Conservation (phyloP, 2,329 filamentous ascomycete species). For the Purpureocillium takamizusanense region DNA sequence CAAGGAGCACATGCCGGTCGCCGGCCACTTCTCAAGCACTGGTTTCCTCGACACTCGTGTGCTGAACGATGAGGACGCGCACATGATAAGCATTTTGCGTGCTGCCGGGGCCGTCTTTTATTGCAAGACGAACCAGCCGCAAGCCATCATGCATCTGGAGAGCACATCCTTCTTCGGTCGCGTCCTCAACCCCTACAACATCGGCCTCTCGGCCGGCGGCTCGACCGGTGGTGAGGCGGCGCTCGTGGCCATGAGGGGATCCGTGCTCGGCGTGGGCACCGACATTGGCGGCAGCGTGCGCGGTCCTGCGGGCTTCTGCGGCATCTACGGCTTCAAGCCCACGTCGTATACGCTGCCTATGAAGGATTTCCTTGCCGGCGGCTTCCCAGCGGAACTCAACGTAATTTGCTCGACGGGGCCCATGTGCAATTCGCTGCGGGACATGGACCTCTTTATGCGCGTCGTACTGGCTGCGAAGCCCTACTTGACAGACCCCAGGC, state of each 20-base stretch:
- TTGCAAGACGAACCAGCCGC: slow-evolving; percentile 60
- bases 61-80: slow-evolving; percentile 42
- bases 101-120: slow-evolving; percentile 52
- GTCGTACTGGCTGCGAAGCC: slow-evolving; percentile 10
- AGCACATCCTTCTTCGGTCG: slow-evolving; percentile 50
- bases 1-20: slow-evolving; percentile 53
- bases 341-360: slow-evolving; percentile 15
- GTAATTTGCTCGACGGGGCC: slow-evolving; percentile 23
- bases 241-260: slow-evolving; percentile 27
- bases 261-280: slow-evolving; percentile 26
- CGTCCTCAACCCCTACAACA: slow-evolving; percentile 51
- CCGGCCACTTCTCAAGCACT: slow-evolving; percentile 35
- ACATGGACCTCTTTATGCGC: slow-evolving; percentile 24
- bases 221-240: slow-evolving; percentile 47
- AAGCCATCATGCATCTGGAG: slow-evolving; percentile 44
- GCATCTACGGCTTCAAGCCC: slow-evolving; percentile 2
- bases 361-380: slow-evolving; percentile 13
- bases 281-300: slow-evolving; percentile 28
- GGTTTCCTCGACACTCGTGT: slow-evolving; percentile 43
- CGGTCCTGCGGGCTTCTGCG: slow-evolving; percentile 17
- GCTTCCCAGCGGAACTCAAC: slow-evolving; percentile 21
- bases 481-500: slow-evolving; percentile 17
- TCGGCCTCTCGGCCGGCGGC: slow-evolving; percentile 50
- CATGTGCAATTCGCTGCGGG: slow-evolving; percentile 20
- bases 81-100: slow-evolving; percentile 46